Evolutionary conservation across 345 rosid species (phyloP).

Genomic region (Pelargonium nanum): DNA sequence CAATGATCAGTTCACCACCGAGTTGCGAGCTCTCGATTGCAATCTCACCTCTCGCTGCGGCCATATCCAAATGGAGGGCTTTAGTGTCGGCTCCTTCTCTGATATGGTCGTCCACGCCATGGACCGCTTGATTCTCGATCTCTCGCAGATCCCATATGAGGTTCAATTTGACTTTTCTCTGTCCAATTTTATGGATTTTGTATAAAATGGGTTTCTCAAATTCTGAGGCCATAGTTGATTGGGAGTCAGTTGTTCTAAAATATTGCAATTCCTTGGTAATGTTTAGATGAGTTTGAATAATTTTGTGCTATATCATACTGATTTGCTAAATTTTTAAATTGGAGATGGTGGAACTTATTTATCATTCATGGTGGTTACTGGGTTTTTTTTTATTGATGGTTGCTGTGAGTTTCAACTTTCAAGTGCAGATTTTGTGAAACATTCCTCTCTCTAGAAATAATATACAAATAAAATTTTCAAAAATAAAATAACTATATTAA

Average conservation of each 20-base stretch:
- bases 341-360: background rate
- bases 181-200: background rate
- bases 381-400: too few species aligned
- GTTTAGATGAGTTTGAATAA: background rate
- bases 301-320: background rate
- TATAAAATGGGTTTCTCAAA: background rate
- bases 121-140: constrained; percentile 86
- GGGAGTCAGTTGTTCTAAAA: too few species aligned
- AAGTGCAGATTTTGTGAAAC: background rate
- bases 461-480: too few species aligned
- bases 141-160: constrained; percentile 95
- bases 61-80: constrained; percentile 81
- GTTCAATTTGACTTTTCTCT: constrained; percentile 13
- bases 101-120: constrained; percentile 74
- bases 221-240: too few species aligned
- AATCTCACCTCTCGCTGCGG: constrained; percentile 89
- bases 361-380: too few species aligned
- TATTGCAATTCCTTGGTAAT: background rate
- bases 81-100: constrained; percentile 74
- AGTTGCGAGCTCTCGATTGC: constrained; percentile 70
- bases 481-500: too few species aligned
- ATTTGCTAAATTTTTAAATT: too few species aligned
- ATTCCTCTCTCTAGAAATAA: too few species aligned
- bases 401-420: background rate
- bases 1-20: constrained; percentile 53